Percentiles rank a stretch among this genome's conserved stretches.
Conservation (phyloP, 2,329 filamentous ascomycete genomes). For the Pseudocercospora fuligena region DNA sequence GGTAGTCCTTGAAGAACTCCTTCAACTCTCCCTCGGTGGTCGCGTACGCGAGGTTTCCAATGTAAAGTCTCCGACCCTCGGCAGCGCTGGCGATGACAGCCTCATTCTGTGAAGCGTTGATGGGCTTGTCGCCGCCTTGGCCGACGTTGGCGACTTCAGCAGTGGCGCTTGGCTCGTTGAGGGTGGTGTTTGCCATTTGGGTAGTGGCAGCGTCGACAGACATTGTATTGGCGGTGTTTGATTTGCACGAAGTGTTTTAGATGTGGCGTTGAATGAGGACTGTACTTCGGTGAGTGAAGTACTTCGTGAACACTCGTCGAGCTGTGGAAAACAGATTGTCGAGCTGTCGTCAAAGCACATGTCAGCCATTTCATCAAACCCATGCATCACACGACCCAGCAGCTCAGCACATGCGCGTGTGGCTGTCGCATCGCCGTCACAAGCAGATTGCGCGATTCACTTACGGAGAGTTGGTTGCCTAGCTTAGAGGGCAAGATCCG, state of each 20-base stretch:
- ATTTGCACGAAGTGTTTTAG: conserved; percentile 52
- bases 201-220: conserved; percentile 85
- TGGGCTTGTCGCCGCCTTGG: conserved; percentile 64
- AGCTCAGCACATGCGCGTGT: conserved; percentile 9
- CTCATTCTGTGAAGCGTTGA: conserved; percentile 78
- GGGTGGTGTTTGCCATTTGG: conserved; percentile 68
- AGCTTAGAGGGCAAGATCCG: conserved; percentile 51
- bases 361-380: conserved; percentile 17
- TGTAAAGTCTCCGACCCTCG: conserved; percentile 98
- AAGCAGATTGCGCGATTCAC: conserved; percentile 17
- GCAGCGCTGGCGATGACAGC: conserved; percentile 95
- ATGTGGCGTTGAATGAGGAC: conserved; percentile 18
- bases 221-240: conserved; percentile 72
- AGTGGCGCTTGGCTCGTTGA: conserved; percentile 62
- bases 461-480: conserved; percentile 53
- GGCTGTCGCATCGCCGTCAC: conserved; percentile 4
- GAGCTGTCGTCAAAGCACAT: conserved; percentile 43
- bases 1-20: conserved; percentile 99
- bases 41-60: conserved; percentile 99
- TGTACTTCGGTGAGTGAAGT: conserved; percentile 36
- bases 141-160: conserved; percentile 60
- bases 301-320: conserved; percentile 30
- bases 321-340: conserved; percentile 55
- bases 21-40: conserved; percentile 99
- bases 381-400: conserved; percentile 5